Percentiles rank a stretch among this genome's conserved stretches.
Evolutionary conservation across 2,329 filamentous ascomycete genomes (phyloP).

Genomic region (Aspergillus sp.): DNA sequence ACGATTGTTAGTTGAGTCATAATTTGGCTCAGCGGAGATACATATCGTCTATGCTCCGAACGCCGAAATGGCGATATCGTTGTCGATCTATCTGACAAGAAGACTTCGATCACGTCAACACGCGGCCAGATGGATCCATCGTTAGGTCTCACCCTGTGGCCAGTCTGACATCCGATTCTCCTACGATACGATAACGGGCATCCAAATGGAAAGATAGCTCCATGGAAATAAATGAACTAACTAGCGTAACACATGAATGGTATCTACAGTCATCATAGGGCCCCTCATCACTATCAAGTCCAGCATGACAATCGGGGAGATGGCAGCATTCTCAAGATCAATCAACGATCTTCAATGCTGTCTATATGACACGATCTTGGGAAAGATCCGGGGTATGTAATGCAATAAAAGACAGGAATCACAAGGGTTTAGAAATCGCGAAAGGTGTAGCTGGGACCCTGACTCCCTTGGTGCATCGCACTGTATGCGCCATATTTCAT

Average conservation of each 20-base stretch:
- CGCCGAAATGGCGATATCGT: too few relatives aligned
- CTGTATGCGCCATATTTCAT: not conserved
- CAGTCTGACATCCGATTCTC: too few relatives aligned
- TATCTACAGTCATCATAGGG: constrained; percentile 4
- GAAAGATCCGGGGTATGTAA: not conserved
- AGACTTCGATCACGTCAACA: too few relatives aligned
- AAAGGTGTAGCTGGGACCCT: not conserved
- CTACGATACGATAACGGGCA: too few relatives aligned
- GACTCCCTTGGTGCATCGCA: not conserved
- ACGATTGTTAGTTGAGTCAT: too few relatives aligned
- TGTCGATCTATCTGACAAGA: too few relatives aligned
- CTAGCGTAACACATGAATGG: not conserved
- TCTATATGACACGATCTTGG: not conserved
- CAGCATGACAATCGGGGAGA: constrained; percentile 10
- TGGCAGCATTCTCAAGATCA: not conserved
- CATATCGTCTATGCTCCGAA: too few relatives aligned
- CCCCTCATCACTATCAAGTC: constrained; percentile 8
- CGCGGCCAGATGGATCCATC: too few relatives aligned
- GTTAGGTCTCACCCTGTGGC: too few relatives aligned
- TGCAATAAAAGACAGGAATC: not conserved
- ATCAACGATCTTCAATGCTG: not conserved
- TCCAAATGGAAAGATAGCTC: too few relatives aligned
- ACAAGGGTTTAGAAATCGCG: not conserved
- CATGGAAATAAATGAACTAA: not conserved
- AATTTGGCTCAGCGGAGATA: too few relatives aligned